Conservation (phyloP, 345 rosid genomes). For the Jatropha curcas region DNA sequence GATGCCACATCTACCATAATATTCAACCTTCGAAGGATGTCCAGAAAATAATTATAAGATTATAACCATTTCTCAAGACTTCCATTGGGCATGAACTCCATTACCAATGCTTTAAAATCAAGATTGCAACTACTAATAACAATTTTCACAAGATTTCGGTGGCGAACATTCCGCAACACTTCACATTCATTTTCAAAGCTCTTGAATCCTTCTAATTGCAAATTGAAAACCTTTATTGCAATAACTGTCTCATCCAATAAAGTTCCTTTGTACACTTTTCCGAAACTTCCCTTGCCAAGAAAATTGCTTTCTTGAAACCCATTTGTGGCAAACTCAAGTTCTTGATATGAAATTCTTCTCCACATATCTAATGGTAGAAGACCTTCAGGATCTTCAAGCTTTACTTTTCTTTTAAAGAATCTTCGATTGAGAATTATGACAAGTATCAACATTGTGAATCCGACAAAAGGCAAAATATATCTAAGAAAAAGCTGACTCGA, state of each 20-base stretch:
- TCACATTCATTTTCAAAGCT: neutral
- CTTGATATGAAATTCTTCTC: conserved; percentile 4
- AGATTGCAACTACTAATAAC: conserved; percentile 1
- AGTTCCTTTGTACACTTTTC: neutral
- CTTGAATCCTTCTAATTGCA: neutral
- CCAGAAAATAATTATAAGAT: neutral
- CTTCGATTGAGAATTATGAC: neutral
- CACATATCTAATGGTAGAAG: neutral
- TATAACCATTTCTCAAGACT: conserved; percentile 6
- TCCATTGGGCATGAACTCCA: conserved; percentile 13
- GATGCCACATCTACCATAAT: conserved; percentile 10
- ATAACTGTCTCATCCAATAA: neutral
- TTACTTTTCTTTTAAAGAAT: neutral
- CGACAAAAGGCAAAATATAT: neutral
- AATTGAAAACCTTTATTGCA: neutral
- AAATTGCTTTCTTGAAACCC: conserved; percentile 17
- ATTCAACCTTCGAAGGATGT: neutral
- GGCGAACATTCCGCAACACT: neutral
- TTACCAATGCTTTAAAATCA: neutral
- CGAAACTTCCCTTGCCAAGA: conserved; percentile 1
- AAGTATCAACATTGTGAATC: neutral
- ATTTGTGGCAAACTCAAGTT: conserved; percentile 14
- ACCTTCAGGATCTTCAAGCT: neutral
- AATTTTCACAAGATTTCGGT: conserved; percentile 17
- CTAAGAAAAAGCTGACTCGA: neutral